A percentile compares a stretch with the other conserved stretches of the same genome.
These are phyloP conservation scores for Aspergillus indologenus DNA, from an alignment of 495 filamentous ascomycete species.

Conservation along the genomic window DNA sequence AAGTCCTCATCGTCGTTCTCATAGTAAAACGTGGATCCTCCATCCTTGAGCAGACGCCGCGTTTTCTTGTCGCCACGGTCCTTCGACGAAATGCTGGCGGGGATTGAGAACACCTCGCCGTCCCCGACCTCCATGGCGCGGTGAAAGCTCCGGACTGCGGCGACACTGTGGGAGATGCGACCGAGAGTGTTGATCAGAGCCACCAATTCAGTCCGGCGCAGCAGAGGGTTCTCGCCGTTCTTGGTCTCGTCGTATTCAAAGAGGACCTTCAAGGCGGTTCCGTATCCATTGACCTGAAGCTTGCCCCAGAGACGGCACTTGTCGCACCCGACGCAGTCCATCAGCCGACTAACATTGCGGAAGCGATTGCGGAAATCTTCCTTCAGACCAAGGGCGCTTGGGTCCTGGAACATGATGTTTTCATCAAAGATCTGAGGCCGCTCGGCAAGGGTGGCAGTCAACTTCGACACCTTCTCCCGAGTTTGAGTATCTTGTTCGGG, in stretches of 20 bases:
- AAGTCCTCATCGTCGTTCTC: slow-evolving; percentile 41
- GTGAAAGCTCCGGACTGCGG: slow-evolving; percentile 72
- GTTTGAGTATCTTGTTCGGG: slow-evolving; percentile 72
- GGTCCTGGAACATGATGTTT: slow-evolving; percentile 78
- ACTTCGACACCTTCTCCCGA: slow-evolving; percentile 69
- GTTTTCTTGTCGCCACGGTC: slow-evolving; percentile 17
- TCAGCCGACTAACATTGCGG: slow-evolving; percentile 89
- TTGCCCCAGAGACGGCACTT: slow-evolving; percentile 99
- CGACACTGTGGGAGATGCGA: slow-evolving; percentile 73
- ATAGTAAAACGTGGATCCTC: slow-evolving; percentile 40
- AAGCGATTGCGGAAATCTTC: slow-evolving; percentile 98
- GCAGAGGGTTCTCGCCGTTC: slow-evolving; percentile 65
- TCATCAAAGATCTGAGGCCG: slow-evolving; percentile 88
- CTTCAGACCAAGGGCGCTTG: slow-evolving; percentile 70
- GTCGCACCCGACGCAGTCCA: slow-evolving; percentile 99
- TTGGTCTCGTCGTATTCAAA: slow-evolving; percentile 91
- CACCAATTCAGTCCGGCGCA: slow-evolving; percentile 88
- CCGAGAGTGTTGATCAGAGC: slow-evolving; percentile 92
- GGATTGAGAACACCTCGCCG: slow-evolving; percentile 35
- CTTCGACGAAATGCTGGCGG: slow-evolving; percentile 25
- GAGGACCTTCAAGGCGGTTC: slow-evolving; percentile 88
- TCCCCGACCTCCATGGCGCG: slow-evolving; percentile 47
- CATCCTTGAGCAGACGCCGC: slow-evolving; percentile 32
- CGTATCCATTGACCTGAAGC: slow-evolving; percentile 92
- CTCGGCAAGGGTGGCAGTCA: slow-evolving; percentile 63